Base-by-base conservation (phyloP, 306 rosid genomes). In the Trifolium subterraneum region DNA sequence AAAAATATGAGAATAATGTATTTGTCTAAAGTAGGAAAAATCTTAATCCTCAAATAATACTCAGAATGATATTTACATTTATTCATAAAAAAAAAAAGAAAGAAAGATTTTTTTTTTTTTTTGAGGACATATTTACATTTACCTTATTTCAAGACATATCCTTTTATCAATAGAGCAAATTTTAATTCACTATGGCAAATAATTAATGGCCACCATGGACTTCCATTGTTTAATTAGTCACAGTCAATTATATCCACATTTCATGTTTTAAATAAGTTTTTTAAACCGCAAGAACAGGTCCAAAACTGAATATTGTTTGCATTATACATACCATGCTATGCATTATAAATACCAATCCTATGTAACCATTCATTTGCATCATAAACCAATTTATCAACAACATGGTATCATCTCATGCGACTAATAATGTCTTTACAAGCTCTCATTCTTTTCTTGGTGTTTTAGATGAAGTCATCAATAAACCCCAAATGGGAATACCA, bases 391-490 rank as follows among this genome's bases (percentile, higher is more conserved):
- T 19, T 8, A 52, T 20, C 59, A 52, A 20, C 5, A 60, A 29
- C 20, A 83, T 83, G 84, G 71, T 74, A 45, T 52, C 73, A 31
- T 65, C 81, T 55, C 14, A 65, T 1, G 68, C 16, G 18, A 59
- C 22, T 52, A 20, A 19, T 20, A 20, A 19, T 20, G 78, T 36
- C 14, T 80, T 80, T 50, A 62, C 68, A 2, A 52, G 20, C 79
- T 59, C 79, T 31, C 52, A 19, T 67, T 79, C 82, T 2, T 56
- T 83, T 80, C 82, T 84, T 68, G 80, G 87, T 19, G 68, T 84
- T 8, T 62, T 39, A 71, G 84, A 80, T 35, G 16, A 66, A 58
- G 58, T 65, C 27, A 70, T 51, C 12, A 73, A 75, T 5, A 72
- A 9, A 56, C 66, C 72, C 7, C 67, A 78, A 22, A 70, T 22